Percentiles rank a stretch among this genome's conserved stretches.
These are phyloP conservation scores for Tylopilus cervinicoccineus DNA, from an alignment of 768 basidiomycete genomes.

Conservation along the genomic window DNA sequence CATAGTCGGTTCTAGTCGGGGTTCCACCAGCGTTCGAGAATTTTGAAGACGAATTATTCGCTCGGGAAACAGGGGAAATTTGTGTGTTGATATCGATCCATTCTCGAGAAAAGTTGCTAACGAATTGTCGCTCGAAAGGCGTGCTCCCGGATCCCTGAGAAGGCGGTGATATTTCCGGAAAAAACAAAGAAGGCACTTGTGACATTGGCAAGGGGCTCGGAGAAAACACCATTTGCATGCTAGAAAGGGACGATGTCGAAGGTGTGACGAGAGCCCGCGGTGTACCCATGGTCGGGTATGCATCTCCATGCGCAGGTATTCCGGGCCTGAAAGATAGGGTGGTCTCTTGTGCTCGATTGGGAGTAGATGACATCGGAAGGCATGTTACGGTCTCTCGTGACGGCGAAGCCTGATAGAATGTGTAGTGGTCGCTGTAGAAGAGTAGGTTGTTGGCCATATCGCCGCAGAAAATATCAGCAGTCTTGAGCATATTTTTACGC, in stretches of 20 bases:
- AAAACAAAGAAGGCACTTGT: slow-evolving; percentile 13
- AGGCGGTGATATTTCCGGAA: slow-evolving; percentile 27
- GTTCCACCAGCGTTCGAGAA: background rate
- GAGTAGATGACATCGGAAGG: slow-evolving; percentile 11
- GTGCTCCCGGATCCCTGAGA: slow-evolving; percentile 23
- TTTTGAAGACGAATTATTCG: slow-evolving; percentile 5
- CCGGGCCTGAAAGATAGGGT: background rate
- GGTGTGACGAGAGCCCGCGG: slow-evolving; percentile 10
- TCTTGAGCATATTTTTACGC: background rate
- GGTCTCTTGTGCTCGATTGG: slow-evolving; percentile 5
- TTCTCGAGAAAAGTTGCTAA: slow-evolving; percentile 13
- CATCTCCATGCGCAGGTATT: background rate
- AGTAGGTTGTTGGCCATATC: slow-evolving; percentile 9
- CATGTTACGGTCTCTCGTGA: background rate
- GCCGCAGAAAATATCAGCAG: slow-evolving; percentile 2
- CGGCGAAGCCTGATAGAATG: slow-evolving; percentile 6
- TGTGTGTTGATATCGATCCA: slow-evolving; percentile 17
- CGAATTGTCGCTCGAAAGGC: slow-evolving; percentile 30
- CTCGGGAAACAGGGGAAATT: slow-evolving; percentile 24
- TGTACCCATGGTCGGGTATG: background rate
- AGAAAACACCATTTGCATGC: slow-evolving; percentile 19
- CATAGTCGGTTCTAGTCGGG: background rate
- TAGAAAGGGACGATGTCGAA: slow-evolving; percentile 11
- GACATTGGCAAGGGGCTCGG: slow-evolving; percentile 26
- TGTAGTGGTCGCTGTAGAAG: slow-evolving; percentile 4